Conservation (phyloP, 257 asterid species). For the Phtheirospermum japonicum region DNA sequence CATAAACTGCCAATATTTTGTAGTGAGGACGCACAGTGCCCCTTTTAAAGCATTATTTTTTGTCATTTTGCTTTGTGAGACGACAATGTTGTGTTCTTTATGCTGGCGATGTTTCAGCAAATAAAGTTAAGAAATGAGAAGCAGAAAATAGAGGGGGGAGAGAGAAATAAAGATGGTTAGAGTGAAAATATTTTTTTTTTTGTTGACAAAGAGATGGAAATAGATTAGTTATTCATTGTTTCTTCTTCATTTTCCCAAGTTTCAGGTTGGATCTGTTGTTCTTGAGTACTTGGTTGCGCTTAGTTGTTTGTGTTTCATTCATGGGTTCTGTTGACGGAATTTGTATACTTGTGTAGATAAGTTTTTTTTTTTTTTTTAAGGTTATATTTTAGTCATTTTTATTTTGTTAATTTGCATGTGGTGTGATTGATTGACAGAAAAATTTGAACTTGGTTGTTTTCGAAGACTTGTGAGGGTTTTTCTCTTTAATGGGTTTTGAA, state of each 20-base stretch:
- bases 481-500: neutral
- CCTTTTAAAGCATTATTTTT: constrained; percentile 35
- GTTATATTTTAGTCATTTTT: neutral
- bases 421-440: neutral
- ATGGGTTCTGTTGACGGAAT: too few relatives aligned
- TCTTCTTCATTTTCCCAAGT: constrained; percentile 13
- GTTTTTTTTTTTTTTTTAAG: neutral
- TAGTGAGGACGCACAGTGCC: constrained; percentile 26
- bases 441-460: neutral
- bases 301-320: neutral
- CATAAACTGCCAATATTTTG: constrained; percentile 26
- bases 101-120: neutral
- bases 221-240: constrained; percentile 19
- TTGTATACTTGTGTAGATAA: neutral
- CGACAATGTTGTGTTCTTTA: constrained; percentile 30
- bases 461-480: constrained; percentile 1
- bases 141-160: too few relatives aligned
- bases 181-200: too few relatives aligned
- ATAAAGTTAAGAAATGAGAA: neutral
- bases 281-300: constrained; percentile 2
- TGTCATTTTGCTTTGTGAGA: constrained; percentile 35
- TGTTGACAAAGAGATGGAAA: constrained; percentile 28
- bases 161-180: too few relatives aligned
- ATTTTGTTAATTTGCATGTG: constrained; percentile 24
- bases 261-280: constrained; percentile 37